Base-by-base conservation (phyloP, 495 filamentous ascomycete genomes). In the Podospora pseudocomata region DNA sequence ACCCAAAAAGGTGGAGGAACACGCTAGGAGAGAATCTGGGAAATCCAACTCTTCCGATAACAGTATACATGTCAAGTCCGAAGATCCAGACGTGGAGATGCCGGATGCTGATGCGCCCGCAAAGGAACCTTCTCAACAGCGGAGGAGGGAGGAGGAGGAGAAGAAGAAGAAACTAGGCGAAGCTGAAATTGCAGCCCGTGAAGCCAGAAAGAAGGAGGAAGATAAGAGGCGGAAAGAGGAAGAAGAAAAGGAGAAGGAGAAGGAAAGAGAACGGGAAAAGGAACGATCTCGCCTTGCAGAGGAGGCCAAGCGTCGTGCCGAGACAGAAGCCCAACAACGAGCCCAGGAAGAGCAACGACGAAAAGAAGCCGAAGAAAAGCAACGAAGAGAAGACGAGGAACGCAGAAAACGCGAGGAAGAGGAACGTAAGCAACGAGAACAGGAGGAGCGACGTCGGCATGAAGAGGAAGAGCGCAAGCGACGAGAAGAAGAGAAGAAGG, bases 301-400 rank as follows among this genome's bases (percentile, higher is more conserved):
- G 70, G 72, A 70, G 63, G 73, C 66, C 44, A 72, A 65, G 66
- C 73, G 61, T 56, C 69, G 76, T 64, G 73, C 68, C 5, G 79
- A 76, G 30, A 75, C 57, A 63, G 76, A 76, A 61, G 73, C 67
- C 65, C 72, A 82, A 26, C 82, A 83, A 27, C 75, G 74, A 34
- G 85, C 86, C 58, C 84, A 85, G 64, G 85, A 86, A 57, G 71
- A 69, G 65, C 75, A 77, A 64, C 85, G 80, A 57, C 83, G 82
- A 67, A 65, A 60, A 28, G 67, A 49, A 65, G 70, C 66, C 63
- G 75, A 71, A 54, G 58, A 76, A 58, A 65, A 67, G 32, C 68
- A 70, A 74, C 68, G 69, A 13, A 67, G 67, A 6, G 76, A 79
- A 67, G 72, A 75, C 23, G 72, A 70, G 60, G 77, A 76, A 66